Evolutionary conservation across 306 rosid genomes (phyloP).

Genomic region (Arachis hypogaea): DNA sequence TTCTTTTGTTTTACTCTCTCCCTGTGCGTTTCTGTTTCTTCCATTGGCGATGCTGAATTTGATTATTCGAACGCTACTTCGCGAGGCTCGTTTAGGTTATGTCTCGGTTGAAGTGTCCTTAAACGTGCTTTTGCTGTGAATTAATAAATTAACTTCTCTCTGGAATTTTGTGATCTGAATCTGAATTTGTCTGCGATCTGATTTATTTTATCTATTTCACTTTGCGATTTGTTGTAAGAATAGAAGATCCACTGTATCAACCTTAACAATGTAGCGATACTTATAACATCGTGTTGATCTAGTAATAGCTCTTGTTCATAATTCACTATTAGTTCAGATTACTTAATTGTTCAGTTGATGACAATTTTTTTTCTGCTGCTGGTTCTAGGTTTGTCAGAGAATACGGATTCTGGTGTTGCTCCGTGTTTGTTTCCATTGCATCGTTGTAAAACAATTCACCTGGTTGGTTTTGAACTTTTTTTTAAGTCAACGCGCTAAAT

Average conservation of each 20-base stretch:
- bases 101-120: background rate
- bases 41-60: background rate
- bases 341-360: background rate
- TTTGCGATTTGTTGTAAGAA: background rate
- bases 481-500: constrained; percentile 33
- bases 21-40: background rate
- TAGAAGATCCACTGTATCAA: background rate
- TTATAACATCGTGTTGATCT: background rate
- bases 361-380: background rate
- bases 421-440: constrained; percentile 51
- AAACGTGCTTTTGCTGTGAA: background rate
- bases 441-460: constrained; percentile 65
- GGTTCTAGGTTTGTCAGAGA: constrained; percentile 40
- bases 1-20: background rate
- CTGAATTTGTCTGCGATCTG: background rate
- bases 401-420: constrained; percentile 56
- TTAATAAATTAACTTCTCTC: background rate
- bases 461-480: constrained; percentile 50
- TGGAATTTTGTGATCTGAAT: background rate
- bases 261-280: background rate
- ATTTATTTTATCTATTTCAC: background rate
- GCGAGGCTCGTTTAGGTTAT: background rate
- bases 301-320: background rate
- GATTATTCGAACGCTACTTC: background rate
- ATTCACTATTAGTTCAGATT: background rate